phyloP scores from a whole-genome alignment of 768 basidiomycete species.

The Cystofilobasidium capitatum region DNA sequence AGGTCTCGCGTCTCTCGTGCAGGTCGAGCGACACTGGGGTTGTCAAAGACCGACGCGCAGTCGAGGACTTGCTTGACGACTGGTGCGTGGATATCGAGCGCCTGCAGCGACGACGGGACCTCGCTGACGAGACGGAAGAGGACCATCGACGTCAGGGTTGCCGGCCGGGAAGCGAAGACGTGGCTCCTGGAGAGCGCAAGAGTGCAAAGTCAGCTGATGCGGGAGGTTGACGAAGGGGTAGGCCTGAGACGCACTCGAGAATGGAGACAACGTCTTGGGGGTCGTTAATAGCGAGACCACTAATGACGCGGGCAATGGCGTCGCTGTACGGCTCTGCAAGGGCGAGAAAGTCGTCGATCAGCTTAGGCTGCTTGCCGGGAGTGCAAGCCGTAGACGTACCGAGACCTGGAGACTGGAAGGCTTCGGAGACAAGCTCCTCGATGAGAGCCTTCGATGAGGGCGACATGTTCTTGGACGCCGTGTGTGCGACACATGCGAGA shows the following conservation, averaged over 20 bases:
- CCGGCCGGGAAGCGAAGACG: constrained; percentile 30
- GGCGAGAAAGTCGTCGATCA: not conserved
- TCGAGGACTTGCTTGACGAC: constrained; percentile 67
- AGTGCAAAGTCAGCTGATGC: constrained; percentile 50
- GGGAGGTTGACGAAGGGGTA: constrained; percentile 23
- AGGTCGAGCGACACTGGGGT: constrained; percentile 62
- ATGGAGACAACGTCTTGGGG: constrained; percentile 57
- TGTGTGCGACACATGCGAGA: constrained; percentile 62
- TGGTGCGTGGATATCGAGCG: constrained; percentile 51
- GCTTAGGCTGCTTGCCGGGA: not conserved
- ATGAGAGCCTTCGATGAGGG: constrained; percentile 63
- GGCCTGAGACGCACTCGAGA: constrained; percentile 50
- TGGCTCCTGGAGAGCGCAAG: constrained; percentile 28
- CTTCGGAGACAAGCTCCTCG: constrained; percentile 64
- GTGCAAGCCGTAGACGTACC: constrained; percentile 43
- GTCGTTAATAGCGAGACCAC: constrained; percentile 51
- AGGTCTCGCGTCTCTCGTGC: constrained; percentile 73
- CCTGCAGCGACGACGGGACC: constrained; percentile 53
- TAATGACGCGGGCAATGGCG: constrained; percentile 55
- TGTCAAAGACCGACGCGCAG: constrained; percentile 54
- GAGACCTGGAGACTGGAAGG: constrained; percentile 62
- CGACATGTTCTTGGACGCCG: constrained; percentile 63
- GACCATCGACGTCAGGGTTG: constrained; percentile 50
- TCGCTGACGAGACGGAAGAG: constrained; percentile 36
- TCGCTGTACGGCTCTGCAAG: constrained; percentile 59